Conservation (phyloP, 805 yeast species). For the Candida oleophila region DNA sequence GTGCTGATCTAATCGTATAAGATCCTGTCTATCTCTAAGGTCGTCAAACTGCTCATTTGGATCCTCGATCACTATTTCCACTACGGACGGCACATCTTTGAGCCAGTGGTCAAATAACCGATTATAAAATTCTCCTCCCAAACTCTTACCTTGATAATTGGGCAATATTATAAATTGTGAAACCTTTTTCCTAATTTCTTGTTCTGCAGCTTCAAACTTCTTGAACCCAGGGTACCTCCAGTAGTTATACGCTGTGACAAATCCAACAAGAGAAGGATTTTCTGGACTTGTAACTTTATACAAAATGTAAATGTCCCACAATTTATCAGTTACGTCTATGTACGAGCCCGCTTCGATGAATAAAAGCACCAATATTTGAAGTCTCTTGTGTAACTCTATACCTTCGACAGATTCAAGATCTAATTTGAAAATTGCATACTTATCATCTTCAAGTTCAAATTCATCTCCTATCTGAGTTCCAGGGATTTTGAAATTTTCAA, state of each 20-base stretch:
- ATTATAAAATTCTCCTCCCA: slow-evolving; percentile 69
- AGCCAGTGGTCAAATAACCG: slow-evolving; percentile 56
- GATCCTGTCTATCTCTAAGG: slow-evolving; percentile 79
- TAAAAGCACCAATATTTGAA: slow-evolving; percentile 77
- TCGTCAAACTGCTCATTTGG: slow-evolving; percentile 93
- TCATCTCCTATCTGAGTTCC: slow-evolving; percentile 24
- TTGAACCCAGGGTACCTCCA: slow-evolving; percentile 66
- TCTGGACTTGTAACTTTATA: slow-evolving; percentile 24
- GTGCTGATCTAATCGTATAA: slow-evolving; percentile 29
- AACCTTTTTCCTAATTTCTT: slow-evolving; percentile 62
- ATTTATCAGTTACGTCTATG: slow-evolving; percentile 70
- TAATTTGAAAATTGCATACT: slow-evolving; percentile 53
- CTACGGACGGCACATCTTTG: slow-evolving; percentile 43
- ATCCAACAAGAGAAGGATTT: slow-evolving; percentile 62
- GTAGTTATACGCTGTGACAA: slow-evolving; percentile 78
- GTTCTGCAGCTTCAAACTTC: slow-evolving; percentile 46
- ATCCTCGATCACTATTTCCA: slow-evolving; percentile 87
- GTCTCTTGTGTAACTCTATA: slow-evolving; percentile 57
- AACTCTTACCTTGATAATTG: slow-evolving; percentile 69
- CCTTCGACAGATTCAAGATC: slow-evolving; percentile 42
- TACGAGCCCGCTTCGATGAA: slow-evolving; percentile 94
- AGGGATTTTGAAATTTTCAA: slow-evolving; percentile 40
- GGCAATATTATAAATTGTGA: slow-evolving; percentile 88
- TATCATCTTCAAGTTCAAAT: slow-evolving; percentile 29
- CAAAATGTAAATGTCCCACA: slow-evolving; percentile 77